These are phyloP conservation scores for Entoloma clypeatum DNA, from an alignment of 1,284 basidiomycete species.

Conservation along the genomic window DNA sequence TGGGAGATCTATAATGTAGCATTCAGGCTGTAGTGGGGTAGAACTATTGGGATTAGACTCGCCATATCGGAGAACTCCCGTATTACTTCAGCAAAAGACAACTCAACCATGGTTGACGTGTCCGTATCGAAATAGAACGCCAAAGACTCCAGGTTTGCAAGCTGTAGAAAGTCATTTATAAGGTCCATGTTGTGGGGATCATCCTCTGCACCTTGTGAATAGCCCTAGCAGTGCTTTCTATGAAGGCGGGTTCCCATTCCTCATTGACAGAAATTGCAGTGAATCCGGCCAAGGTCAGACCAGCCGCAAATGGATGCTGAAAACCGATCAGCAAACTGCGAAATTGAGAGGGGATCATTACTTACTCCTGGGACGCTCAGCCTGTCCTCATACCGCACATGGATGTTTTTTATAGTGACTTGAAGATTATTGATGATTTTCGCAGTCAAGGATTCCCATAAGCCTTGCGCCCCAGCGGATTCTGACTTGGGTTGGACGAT, in stretches of 20 bases:
- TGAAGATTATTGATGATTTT: conserved; percentile 98
- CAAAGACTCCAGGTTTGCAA: conserved; percentile 85
- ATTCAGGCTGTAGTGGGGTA: conserved; percentile 8
- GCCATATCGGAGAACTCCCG: conserved; percentile 79
- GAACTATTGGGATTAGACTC: conserved; percentile 17
- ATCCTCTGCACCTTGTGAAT: conserved; percentile 83
- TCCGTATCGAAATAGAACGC: conserved; percentile 98
- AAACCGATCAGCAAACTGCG: conserved; percentile 6
- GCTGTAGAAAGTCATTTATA: conserved; percentile 38
- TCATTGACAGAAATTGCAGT: conserved; percentile 92
- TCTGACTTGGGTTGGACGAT: conserved; percentile 33
- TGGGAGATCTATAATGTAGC: conserved; percentile 57
- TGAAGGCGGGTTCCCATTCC: conserved; percentile 92
- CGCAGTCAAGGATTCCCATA: conserved; percentile 81
- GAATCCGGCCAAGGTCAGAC: conserved; percentile 90
- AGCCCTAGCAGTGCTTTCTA: conserved; percentile 84
- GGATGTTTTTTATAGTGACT: conserved; percentile 92
- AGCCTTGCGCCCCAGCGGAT: conserved; percentile 74
- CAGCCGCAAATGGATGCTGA: conserved; percentile 93
- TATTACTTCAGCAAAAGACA: conserved; percentile 66
- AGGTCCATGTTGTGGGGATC: not conserved
- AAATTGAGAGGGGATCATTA: conserved; percentile 5
- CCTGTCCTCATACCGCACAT: conserved; percentile 95
- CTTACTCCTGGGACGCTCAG: conserved; percentile 88
- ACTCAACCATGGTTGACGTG: conserved; percentile 74